Base-by-base conservation (phyloP, 805 yeast genomes). In the Teunomyces pallodes region DNA sequence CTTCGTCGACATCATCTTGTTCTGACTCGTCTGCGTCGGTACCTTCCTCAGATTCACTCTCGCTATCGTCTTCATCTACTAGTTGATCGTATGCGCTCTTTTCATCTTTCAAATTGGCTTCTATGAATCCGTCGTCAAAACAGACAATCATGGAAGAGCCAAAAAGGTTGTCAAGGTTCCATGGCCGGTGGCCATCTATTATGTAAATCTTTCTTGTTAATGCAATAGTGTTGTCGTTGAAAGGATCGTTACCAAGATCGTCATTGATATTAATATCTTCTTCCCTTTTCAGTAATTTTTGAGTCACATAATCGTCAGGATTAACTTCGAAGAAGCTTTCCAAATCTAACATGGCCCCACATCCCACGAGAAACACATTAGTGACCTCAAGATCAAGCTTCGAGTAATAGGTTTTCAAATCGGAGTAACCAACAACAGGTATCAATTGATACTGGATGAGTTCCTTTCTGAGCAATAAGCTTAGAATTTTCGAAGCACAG, bases 101-200 rank as follows among this genome's bases (percentile, higher is more conserved):
- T 58, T 86, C 90, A 4, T 69, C 64, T 10, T 51, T 52, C 45
- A 91, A 64, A 44, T 80, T 82, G 31, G 76, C 79, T 29, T 84
- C 87, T 1, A 87, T 75, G 42, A 74, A 72, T 0, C 96, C 97
- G 62, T 92, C 98, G 60, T 91, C 98, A 51, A 91, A 79, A 65
- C 98, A 91, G 5, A 76, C 76, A 4, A 94, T 81, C 53, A 82
- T 76, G 8, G 82, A 81, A 5, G 92, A 84, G 1, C 96, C 97
- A 74, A 87, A 91, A 42, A 94, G 60, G 61, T 94, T 94, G 63
- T 91, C 96, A 54, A 94, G 71, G 66, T 91, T 91, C 98, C 99
- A 94, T 3, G 99, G 99, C 54, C 98, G 73, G 54, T 87, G 94
- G 3, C 96, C 90, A 66, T 94, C 99, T 47, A 94, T 76, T 9